Base-by-base conservation (phyloP, 2,329 filamentous ascomycete species). In the Rachicladosporium sp. region DNA sequence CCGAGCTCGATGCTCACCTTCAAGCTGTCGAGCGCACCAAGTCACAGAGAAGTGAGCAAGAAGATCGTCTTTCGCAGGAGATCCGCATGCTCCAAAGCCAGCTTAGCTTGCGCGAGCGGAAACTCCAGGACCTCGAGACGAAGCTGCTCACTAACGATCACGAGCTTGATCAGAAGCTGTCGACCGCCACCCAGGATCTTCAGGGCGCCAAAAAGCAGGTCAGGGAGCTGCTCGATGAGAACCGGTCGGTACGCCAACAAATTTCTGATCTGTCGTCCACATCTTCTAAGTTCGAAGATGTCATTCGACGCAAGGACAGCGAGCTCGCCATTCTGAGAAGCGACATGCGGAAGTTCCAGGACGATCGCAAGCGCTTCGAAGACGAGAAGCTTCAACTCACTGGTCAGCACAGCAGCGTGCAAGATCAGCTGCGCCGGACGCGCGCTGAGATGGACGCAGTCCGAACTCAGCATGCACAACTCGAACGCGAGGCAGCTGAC, bases 61-160 rank as follows among this genome's bases (percentile, higher is more conserved):
- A 96, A 55, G 75, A 82, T 31, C 74, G 72, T 8, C 68, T 98
- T 11, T 76, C 76, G 35, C 83, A 87, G 46, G 87, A 98, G 52
- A 76, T 95, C 50, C 85, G 84, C 57, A 83, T 95, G 74, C 74
- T 98, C 4, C 81, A 89, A 50, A 96, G 88, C 50, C 89, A 96
- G 50, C 67, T 98, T 9, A 75, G 76, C 38, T 64, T 96, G 44
- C 94, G 94, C 60, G 88, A 95, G 40, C 78, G 85, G 41, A 98
- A 96, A 59, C 68, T 86, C 4, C 78, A 84, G 41, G 91, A 98
- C 40, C 69, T 96, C 6, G 89, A 98, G 59, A 70, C 71, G 29
- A 91, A 87, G 54, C 65, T 96, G 31, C 66, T 95, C 30, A 82
- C 86, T 60, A 76, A 80, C 4, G 88, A 95, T 50, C 85, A 95